Conservation (phyloP, 257 asterid species). For the Marsdenia floribunda region DNA sequence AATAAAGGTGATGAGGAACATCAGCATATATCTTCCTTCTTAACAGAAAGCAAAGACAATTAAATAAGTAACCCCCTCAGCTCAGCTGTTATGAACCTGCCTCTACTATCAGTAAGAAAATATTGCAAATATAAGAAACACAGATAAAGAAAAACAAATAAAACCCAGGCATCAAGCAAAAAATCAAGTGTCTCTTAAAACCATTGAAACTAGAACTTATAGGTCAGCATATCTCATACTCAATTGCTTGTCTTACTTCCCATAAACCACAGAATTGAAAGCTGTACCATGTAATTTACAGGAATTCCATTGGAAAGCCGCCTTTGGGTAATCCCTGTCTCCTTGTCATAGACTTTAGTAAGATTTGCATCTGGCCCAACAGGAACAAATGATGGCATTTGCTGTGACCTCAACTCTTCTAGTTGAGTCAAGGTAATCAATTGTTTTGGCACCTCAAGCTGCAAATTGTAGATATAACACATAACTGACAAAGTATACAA, state of each 20-base stretch:
- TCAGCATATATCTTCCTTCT: background rate
- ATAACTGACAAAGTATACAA: slow-evolving; percentile 13
- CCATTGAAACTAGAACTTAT: background rate
- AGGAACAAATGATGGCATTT: slow-evolving; percentile 63
- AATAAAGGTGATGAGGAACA: background rate
- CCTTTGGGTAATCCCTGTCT: slow-evolving; percentile 80
- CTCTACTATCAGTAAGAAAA: background rate
- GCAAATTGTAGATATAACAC: slow-evolving; percentile 27
- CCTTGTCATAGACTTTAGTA: slow-evolving; percentile 64
- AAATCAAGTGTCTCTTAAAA: background rate
- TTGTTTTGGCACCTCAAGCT: slow-evolving; percentile 97
- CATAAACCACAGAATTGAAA: background rate
- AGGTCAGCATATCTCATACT: background rate
- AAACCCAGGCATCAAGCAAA: background rate
- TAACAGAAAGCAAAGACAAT: background rate
- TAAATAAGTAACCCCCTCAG: background rate
- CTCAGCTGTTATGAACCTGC: background rate
- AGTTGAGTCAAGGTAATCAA: slow-evolving; percentile 65
- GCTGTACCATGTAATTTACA: slow-evolving; percentile 75
- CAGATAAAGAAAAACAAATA: background rate
- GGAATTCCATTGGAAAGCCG: slow-evolving; percentile 98
- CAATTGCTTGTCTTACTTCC: background rate
- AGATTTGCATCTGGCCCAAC: slow-evolving; percentile 43
- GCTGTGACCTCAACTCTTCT: slow-evolving; percentile 49
- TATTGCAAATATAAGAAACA: background rate